Percentiles rank a stretch among this genome's conserved stretches.
phyloP scores from a whole-genome alignment of 129 eudicot genomes.

The Flaveria brownii region DNA sequence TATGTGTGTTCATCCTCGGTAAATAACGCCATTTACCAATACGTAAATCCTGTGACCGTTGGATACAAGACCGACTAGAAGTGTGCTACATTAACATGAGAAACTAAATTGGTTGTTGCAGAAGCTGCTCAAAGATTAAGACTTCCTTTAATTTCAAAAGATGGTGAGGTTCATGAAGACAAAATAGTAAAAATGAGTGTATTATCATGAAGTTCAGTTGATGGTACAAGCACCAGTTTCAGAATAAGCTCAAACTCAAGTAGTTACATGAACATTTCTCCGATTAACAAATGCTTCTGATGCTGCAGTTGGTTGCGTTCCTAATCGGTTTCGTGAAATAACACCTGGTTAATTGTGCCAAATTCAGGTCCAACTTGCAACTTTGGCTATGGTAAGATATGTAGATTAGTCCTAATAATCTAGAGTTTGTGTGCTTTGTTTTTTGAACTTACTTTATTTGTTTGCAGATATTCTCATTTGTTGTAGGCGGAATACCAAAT shows the following conservation, averaged over 20 bases:
- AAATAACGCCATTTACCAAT: no score
- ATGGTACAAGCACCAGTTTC: slow-evolving; percentile 70
- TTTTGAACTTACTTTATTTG: background rate
- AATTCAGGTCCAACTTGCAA: slow-evolving; percentile 76
- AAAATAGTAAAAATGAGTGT: slow-evolving; percentile 86
- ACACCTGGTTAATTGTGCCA: slow-evolving; percentile 85
- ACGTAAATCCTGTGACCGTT: no score
- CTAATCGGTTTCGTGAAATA: slow-evolving; percentile 83
- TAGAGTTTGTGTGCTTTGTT: background rate
- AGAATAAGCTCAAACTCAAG: slow-evolving; percentile 76
- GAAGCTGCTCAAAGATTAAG: slow-evolving; percentile 95
- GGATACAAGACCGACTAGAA: no score
- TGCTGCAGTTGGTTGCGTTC: slow-evolving; percentile 81
- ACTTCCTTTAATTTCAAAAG: slow-evolving; percentile 87
- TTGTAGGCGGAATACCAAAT: slow-evolving; percentile 91
- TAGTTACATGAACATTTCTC: slow-evolving; percentile 47
- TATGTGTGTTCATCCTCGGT: no score
- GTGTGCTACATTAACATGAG: no score
- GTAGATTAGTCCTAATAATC: background rate
- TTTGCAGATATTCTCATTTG: slow-evolving; percentile 6
- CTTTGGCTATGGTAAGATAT: slow-evolving; percentile 57
- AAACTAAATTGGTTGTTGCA: slow-evolving; percentile 56
- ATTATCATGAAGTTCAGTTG: slow-evolving; percentile 92
- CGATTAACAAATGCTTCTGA: no score
- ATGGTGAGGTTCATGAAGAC: slow-evolving; percentile 93